Base-by-base conservation (phyloP, 768 basidiomycete species). In the Termitomyces sp. region DNA sequence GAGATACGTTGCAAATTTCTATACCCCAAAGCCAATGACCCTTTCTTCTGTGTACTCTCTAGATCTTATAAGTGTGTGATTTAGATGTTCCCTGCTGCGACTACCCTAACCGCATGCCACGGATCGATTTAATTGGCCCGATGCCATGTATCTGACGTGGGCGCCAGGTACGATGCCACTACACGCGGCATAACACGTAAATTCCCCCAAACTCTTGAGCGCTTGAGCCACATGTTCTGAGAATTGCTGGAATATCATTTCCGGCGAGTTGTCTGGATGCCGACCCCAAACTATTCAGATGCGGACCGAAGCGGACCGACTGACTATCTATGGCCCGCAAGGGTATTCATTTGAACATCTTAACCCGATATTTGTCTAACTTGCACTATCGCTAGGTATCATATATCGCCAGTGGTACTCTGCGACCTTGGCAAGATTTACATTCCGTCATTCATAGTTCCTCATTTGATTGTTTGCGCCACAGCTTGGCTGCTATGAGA, bases 221-320 rank as follows among this genome's bases (percentile, higher is more conserved):
- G n/a, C 19, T 21, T 19, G 17, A 46, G 29, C 7, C 44, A 29
- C 44, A 45, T 45, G 44, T 27, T 45, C 4, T 8, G 14, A 21
- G 23, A 23, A n/a, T n/a, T 25, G 7, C 23, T 29, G 45, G 45
- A 14, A 34, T 17, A 23, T 35, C 48, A 25, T 50, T 50, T 35
- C 35, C n/a, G 49, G 49, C 35, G 16, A 38, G 17, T 27, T 38
- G 11, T 50, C 49, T 50, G 34, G 47, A 50, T 25, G 35, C 48
- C 48, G 48, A 37, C 48, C 48, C 35, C 48, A 49, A 49, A 49
- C n/a, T n/a, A n/a, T n/a, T n/a, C n/a, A n/a, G n/a, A n/a, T n/a
- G n/a, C n/a, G n/a, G n/a, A n/a, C n/a, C n/a, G n/a, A n/a, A n/a
- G n/a, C n/a, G n/a, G n/a, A n/a, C n/a, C n/a, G n/a, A n/a, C n/a